phyloP scores from a whole-genome alignment of 169 alveolate species.

The Plasmodium vivax region DNA sequence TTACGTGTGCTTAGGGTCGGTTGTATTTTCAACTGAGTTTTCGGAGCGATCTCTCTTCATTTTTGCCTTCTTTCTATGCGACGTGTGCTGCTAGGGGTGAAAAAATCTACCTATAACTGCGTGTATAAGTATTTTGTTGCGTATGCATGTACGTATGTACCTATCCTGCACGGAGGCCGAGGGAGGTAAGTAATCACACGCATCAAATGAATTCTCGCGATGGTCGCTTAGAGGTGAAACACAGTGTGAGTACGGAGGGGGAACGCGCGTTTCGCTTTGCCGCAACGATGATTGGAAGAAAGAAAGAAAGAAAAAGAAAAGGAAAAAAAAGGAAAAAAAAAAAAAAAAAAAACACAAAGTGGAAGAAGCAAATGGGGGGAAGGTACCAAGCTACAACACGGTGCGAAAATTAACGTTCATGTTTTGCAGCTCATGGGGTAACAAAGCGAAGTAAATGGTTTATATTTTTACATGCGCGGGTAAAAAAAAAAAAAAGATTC shows the following conservation, averaged over 20 bases:
- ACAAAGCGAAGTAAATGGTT: neutral
- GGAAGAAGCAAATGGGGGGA: neutral
- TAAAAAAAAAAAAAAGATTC: neutral
- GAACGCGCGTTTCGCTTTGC: neutral
- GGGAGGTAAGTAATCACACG: neutral
- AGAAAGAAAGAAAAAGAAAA: no score
- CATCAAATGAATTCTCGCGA: neutral
- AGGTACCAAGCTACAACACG: neutral
- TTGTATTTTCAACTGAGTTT: conserved; percentile 63
- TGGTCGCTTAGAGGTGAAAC: neutral
- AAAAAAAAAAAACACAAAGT: no score
- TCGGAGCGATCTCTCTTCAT: conserved; percentile 76
- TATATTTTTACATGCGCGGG: neutral
- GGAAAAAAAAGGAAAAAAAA: no score
- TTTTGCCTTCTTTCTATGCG: neutral
- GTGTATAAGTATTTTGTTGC: neutral
- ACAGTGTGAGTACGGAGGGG: neutral
- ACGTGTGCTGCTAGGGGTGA: neutral
- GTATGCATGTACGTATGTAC: neutral
- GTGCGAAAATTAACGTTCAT: neutral
- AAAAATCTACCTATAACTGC: neutral
- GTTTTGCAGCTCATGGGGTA: neutral
- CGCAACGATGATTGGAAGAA: neutral
- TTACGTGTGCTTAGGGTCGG: conserved; percentile 58
- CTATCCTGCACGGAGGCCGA: neutral